Conservation (phyloP, 257 asterid species). For the Przewalskia tangutica region DNA sequence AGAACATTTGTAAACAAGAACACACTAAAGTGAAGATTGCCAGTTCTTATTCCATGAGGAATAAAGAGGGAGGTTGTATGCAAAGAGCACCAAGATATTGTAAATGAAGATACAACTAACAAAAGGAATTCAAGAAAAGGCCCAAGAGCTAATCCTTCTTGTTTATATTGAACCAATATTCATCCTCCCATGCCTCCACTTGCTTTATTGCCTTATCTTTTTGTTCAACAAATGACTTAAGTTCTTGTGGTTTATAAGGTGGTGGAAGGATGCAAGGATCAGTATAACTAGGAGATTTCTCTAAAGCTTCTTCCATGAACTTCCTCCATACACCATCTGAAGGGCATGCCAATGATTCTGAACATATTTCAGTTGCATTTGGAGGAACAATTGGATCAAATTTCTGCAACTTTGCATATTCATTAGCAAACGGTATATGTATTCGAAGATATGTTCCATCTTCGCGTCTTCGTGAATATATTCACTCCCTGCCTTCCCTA, state of each 20-base stretch:
- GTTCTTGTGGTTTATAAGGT: background rate
- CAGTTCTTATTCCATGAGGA: background rate
- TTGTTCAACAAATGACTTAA: background rate
- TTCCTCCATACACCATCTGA: background rate
- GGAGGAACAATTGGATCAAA: constrained; percentile 7
- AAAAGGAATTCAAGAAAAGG: background rate
- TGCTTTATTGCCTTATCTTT: background rate
- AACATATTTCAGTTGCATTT: constrained; percentile 3
- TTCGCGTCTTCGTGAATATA: constrained; percentile 1
- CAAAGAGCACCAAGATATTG: background rate
- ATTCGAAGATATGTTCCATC: constrained; percentile 3
- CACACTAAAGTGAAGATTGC: background rate
- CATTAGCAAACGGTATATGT: constrained; percentile 1
- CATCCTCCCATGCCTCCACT: constrained; percentile 2
- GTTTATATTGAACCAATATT: background rate
- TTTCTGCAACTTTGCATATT: constrained; percentile 5
- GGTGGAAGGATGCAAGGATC: constrained; percentile 7
- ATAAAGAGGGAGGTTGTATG: background rate
- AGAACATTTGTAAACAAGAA: background rate
- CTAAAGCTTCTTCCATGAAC: constrained; percentile 1
- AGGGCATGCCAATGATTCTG: constrained; percentile 5
- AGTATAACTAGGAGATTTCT: background rate
- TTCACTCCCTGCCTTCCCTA: constrained; percentile 5
- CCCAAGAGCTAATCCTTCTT: background rate
- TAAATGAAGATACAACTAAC: background rate